phyloP scores from a whole-genome alignment of 2,329 filamentous ascomycete genomes.

The Alternaria brassicae region DNA sequence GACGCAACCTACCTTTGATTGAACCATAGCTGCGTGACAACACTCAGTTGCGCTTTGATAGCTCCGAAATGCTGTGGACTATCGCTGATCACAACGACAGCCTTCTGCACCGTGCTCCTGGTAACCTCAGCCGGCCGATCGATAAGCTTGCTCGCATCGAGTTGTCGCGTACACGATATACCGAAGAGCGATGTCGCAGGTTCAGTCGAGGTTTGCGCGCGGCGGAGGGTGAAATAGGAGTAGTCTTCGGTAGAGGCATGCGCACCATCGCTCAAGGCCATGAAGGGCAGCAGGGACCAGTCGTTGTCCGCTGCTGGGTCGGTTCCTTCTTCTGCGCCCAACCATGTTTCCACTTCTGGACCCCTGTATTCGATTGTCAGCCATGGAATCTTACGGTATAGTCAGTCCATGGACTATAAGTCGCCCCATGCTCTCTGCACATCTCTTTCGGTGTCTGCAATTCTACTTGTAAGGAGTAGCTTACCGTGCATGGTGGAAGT shows the following conservation, averaged over 20 bases:
- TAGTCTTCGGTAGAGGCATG: conserved; percentile 95
- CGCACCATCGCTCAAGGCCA: conserved; percentile 94
- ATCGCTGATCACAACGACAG: conserved; percentile 93
- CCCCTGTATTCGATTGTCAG: conserved; percentile 60
- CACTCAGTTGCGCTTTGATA: conserved; percentile 84
- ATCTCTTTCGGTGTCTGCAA: neutral
- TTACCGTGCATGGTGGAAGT: conserved; percentile 61
- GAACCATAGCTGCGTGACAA: conserved; percentile 96
- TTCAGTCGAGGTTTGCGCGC: conserved; percentile 53
- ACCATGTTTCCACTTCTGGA: conserved; percentile 93
- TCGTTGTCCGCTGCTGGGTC: conserved; percentile 86
- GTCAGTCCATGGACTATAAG: neutral
- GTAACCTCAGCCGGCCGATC: conserved; percentile 88
- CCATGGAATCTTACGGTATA: neutral
- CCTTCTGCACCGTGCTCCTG: conserved; percentile 97
- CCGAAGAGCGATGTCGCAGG: conserved; percentile 88
- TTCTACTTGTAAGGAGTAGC: conserved; percentile 13
- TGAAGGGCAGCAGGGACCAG: conserved; percentile 92
- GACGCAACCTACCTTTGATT: conserved; percentile 70
- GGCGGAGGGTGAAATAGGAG: conserved; percentile 93
- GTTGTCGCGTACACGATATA: conserved; percentile 91
- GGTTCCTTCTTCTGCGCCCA: conserved; percentile 74
- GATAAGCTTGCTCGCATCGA: conserved; percentile 79
- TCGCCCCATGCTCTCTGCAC: neutral
- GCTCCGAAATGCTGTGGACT: conserved; percentile 89